Base-by-base conservation (phyloP, 129 eudicot species). In the Flaveria trinervia region DNA sequence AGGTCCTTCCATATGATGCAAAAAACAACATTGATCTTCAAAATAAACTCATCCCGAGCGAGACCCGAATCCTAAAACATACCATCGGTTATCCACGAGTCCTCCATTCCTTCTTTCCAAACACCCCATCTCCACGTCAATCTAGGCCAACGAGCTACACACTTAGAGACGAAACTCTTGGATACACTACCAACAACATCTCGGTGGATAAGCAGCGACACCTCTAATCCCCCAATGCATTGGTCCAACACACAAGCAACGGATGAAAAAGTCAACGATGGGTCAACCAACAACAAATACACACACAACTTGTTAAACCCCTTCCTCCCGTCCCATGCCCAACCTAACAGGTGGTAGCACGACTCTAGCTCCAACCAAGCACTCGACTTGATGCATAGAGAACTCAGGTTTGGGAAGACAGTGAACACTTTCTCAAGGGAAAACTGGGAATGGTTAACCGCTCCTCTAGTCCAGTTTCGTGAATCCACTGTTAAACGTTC, bases 91-190 rank as follows among this genome's bases (percentile, higher is more conserved):
- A 82, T 61, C 88, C 87, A 86, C 33, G 79, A 74, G 78, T 89
- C 95, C 62, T 77, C 69, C 33, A 72, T 82, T 68, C 91, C 91
- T 75, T 84, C 91, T 68, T 80, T 84, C 89, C 89, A 86, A 83
- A 85, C 61, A 16, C 95, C 91, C 95, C 95, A 84, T 66, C 80
- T 83, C 95, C 88, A 86, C 74, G 81, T 78, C 70, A 86, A 80
- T 17, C 79, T 72, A 14, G 83, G 66, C 75, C 86, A 80, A 41
- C 67, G 86, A 49, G 84, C 73, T 71, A 76, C 68, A 56, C 91
- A 84, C 84, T 82, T 81, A 12, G 83, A 75, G n/a, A 89, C 76
- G 33, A 89, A 85, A 51, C 80, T 65, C 55, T 68, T 79, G 1
- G 85, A 77, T 6, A 84, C 89, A 60, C 23, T 61, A 22, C 74